These are phyloP conservation scores for Gastrolobium villosum DNA, from an alignment of 306 rosid species.

Conservation along the genomic window DNA sequence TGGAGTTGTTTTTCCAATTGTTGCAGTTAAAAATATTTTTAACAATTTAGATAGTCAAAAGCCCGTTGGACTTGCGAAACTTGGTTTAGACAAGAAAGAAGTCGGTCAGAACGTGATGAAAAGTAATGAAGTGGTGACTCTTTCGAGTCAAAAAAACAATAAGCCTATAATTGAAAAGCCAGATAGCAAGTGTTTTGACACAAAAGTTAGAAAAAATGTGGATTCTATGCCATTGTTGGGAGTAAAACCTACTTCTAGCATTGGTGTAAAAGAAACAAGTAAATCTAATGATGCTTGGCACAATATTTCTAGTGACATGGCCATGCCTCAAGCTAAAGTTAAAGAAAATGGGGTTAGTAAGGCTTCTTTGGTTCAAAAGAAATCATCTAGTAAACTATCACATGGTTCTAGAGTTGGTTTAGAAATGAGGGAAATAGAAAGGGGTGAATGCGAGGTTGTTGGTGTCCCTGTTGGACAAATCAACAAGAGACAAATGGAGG, in stretches of 20 bases:
- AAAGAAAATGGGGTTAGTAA: conserved; percentile 41
- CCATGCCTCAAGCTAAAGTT: conserved; percentile 12
- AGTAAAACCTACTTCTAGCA: conserved; percentile 44
- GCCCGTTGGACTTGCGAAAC: conserved; percentile 48
- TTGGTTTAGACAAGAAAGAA: conserved; percentile 57
- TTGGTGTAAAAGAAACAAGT: conserved; percentile 24
- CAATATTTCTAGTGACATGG: neutral
- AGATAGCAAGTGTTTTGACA: conserved; percentile 42
- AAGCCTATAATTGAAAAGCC: conserved; percentile 46
- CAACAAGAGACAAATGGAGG: conserved; percentile 45
- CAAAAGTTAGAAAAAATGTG: conserved; percentile 47
- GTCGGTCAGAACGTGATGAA: conserved; percentile 43
- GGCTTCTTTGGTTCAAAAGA: conserved; percentile 48
- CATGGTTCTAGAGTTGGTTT: conserved; percentile 2
- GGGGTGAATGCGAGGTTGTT: conserved; percentile 40
- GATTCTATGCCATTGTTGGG: conserved; percentile 48
- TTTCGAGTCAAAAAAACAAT: conserved; percentile 40
- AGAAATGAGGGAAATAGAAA: neutral
- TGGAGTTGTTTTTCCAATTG: conserved; percentile 54
- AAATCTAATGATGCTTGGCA: conserved; percentile 19
- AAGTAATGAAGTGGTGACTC: conserved; percentile 52
- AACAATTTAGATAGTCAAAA: conserved; percentile 68
- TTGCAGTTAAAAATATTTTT: conserved; percentile 80
- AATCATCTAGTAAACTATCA: conserved; percentile 39
- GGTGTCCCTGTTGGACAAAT: conserved; percentile 28